phyloP scores from a whole-genome alignment of 352 stramenopile genomes.

The Phytophthora pisi region DNA sequence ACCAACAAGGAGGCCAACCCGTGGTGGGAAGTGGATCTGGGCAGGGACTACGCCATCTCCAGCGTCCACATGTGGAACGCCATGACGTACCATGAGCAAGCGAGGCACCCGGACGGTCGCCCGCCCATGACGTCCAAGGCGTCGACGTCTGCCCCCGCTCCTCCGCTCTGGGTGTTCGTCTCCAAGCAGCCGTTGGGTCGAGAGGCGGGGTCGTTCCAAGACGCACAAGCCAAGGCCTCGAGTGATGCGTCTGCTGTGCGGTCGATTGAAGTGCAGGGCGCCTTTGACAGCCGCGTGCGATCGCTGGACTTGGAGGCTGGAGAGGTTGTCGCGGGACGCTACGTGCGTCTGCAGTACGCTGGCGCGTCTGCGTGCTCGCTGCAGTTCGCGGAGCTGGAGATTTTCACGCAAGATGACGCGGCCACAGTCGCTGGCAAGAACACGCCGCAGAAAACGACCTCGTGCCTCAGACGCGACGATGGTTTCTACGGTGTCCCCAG shows the following conservation, averaged over 20 bases:
- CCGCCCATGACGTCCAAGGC: conserved; percentile 47
- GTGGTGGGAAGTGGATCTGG: conserved; percentile 81
- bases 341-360: conserved; percentile 67
- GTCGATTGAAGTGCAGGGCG: conserved; percentile 28
- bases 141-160: conserved; percentile 34
- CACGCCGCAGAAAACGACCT: not conserved
- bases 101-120: conserved; percentile 44
- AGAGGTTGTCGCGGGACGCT: conserved; percentile 40
- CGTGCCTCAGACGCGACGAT: conserved; percentile 38
- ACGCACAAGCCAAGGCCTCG: conserved; percentile 25
- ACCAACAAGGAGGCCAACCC: conserved; percentile 60
- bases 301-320: conserved; percentile 28
- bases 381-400: conserved; percentile 74
- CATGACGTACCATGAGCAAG: conserved; percentile 74
- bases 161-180: conserved; percentile 62
- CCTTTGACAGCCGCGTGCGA: conserved; percentile 31
- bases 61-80: conserved; percentile 71
- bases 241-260: conserved; percentile 17
- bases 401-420: conserved; percentile 39
- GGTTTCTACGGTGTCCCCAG: conserved; percentile 66
- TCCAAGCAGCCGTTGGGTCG: conserved; percentile 50
- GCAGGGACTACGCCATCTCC: conserved; percentile 35
- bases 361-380: conserved; percentile 36
- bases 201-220: conserved; percentile 18
- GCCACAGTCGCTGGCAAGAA: not conserved